phyloP scores from a whole-genome alignment of 352 stramenopile species.

The Peronosclerospora sorghi region DNA sequence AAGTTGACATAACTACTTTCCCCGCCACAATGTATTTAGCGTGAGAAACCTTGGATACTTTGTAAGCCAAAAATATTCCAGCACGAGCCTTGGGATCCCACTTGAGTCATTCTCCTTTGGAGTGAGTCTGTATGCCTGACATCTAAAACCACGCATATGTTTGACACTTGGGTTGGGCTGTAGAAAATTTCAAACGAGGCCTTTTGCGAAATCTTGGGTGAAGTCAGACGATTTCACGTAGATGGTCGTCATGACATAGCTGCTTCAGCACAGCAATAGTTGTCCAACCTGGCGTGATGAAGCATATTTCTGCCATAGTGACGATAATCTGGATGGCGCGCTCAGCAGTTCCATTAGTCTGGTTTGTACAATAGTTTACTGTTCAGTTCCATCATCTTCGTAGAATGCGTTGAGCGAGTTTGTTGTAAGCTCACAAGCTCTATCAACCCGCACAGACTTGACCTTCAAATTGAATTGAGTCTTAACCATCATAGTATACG shows the following conservation, averaged over 20 bases:
- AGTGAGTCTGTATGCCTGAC: not conserved
- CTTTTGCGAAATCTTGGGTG: not conserved
- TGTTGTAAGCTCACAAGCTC: too few relatives aligned
- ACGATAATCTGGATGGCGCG: constrained; percentile 6
- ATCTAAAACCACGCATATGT: not conserved
- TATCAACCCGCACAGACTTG: too few relatives aligned
- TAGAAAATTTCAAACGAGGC: not conserved
- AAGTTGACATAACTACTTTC: not conserved
- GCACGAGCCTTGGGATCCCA: constrained; percentile 1
- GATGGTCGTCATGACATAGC: not conserved
- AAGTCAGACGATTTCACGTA: not conserved
- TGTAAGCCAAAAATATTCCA: not conserved
- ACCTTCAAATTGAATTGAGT: too few relatives aligned
- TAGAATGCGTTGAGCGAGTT: not conserved
- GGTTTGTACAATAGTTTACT: not conserved
- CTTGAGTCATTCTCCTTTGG: not conserved
- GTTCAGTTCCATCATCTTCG: not conserved
- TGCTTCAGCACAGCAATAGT: not conserved
- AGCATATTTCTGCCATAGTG: constrained; percentile 6
- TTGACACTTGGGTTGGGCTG: not conserved
- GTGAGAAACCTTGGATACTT: not conserved
- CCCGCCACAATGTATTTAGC: not conserved
- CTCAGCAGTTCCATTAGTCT: constrained; percentile 1
- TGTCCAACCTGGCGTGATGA: constrained; percentile 6
- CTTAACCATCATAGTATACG: too few relatives aligned